Percentiles rank a stretch among this genome's conserved stretches.
phyloP scores from a whole-genome alignment of 179 eudicot genomes.

The Sideroxylon spinosum region DNA sequence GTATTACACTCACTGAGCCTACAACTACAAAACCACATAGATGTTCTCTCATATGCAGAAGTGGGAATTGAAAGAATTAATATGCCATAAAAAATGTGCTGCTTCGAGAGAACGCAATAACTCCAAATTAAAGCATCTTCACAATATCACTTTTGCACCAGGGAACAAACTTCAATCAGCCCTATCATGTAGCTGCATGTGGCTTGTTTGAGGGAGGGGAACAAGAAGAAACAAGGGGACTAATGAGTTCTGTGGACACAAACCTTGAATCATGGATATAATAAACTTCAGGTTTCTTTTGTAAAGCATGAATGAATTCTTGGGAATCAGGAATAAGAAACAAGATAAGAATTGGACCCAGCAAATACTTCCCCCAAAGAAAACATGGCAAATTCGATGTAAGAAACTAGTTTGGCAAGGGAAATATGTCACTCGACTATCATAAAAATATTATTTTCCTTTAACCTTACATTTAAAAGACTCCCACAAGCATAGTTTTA shows the following conservation, averaged over 20 bases:
- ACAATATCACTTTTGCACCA: neutral
- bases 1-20: neutral
- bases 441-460: neutral
- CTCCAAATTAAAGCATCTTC: neutral
- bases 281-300: slow-evolving; percentile 1
- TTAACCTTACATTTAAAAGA: neutral
- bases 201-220: neutral
- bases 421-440: neutral
- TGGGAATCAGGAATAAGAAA: neutral
- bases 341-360: neutral
- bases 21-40: neutral
- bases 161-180: neutral
- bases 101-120: neutral
- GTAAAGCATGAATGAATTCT: neutral
- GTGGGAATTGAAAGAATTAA: neutral
- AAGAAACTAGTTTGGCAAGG: neutral
- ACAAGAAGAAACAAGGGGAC: neutral
- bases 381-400: neutral
- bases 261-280: neutral
- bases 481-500: no score
- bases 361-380: neutral
- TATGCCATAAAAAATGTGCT: slow-evolving; percentile 1
- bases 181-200: neutral
- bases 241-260: neutral
- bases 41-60: neutral